Percentiles rank a stretch among this genome's conserved stretches.
Evolutionary conservation across 2,329 filamentous ascomycete species (phyloP).

Genomic region (Metarhizium album): DNA sequence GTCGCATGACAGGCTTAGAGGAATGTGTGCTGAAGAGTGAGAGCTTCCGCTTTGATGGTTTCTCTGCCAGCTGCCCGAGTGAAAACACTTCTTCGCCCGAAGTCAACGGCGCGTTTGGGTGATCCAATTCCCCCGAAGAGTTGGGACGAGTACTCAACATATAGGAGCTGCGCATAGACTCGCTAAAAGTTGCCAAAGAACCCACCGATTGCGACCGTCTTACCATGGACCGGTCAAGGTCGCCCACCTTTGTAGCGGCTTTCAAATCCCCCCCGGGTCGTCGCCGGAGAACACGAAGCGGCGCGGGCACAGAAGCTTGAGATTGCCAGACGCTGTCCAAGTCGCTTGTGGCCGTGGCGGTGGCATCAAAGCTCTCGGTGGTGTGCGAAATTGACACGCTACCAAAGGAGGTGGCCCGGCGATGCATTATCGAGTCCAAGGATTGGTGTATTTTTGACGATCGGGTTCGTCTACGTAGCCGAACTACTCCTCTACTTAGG

Average conservation of each 20-base stretch:
- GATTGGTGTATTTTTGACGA: conserved; percentile 40
- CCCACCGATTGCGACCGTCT: conserved; percentile 47
- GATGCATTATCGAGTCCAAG: conserved; percentile 38
- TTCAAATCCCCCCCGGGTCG: conserved; percentile 66
- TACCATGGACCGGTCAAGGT: conserved; percentile 40
- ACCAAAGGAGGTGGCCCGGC: conserved; percentile 49
- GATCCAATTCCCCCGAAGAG: conserved; percentile 15
- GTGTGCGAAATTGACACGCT: conserved; percentile 43
- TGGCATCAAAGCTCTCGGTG: conserved; percentile 51
- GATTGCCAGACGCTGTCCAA: conserved; percentile 37
- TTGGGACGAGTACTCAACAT: conserved; percentile 29
- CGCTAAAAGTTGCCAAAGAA: conserved; percentile 49
- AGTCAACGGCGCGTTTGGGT: conserved; percentile 10
- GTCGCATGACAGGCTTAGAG: conserved; percentile 51
- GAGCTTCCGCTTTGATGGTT: conserved; percentile 32
- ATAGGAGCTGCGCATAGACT: conserved; percentile 49
- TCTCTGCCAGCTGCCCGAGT: conserved; percentile 45
- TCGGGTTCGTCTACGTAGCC: conserved; percentile 31
- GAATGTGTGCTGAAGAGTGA: conserved; percentile 53
- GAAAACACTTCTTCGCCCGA: conserved; percentile 39
- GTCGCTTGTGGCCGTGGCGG: conserved; percentile 39
- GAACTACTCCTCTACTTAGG: conserved; percentile 19
- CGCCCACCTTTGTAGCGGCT: conserved; percentile 54
- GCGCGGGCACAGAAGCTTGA: conserved; percentile 30
- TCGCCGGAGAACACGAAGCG: conserved; percentile 56